These are phyloP conservation scores for Coemansia sp. DNA, from an alignment of 192 early-diverging fungal species.

Conservation along the genomic window DNA sequence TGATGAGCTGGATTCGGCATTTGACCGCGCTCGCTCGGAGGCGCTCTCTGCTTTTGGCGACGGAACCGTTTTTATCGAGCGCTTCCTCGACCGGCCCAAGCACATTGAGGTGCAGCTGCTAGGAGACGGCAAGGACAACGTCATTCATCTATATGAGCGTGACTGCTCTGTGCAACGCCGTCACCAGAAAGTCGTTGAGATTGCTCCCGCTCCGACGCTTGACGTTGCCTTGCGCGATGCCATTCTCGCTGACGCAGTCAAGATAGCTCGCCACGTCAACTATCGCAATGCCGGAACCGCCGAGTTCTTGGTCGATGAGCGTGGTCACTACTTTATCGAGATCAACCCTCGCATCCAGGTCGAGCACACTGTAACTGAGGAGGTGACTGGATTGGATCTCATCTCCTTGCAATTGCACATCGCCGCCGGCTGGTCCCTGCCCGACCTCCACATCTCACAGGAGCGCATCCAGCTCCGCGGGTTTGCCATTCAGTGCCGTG, in stretches of 20 bases:
- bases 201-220: constrained; percentile 83
- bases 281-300: constrained; percentile 98
- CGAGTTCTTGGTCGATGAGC: constrained; percentile 91
- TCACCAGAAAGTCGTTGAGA: constrained; percentile 97
- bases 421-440: constrained; percentile 82
- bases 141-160: constrained; percentile 90
- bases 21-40: constrained; percentile 86
- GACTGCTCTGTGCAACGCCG: constrained; percentile 98
- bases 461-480: constrained; percentile 79
- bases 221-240: constrained; percentile 66
- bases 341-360: constrained; percentile 99
- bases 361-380: constrained; percentile 98
- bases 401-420: constrained; percentile 94
- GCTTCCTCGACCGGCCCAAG: constrained; percentile 86
- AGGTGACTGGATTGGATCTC: constrained; percentile 94
- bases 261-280: constrained; percentile 82
- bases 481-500: constrained; percentile 94
- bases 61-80: constrained; percentile 93
- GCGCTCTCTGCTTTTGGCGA: constrained; percentile 94
- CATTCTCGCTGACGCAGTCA: constrained; percentile 89
- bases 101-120: constrained; percentile 98
- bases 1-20: constrained; percentile 72
- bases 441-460: constrained; percentile 79
- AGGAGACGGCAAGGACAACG: constrained; percentile 82
- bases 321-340: constrained; percentile 97